Evolutionary conservation across 495 filamentous ascomycete genomes (phyloP), one percentile per base, ranked within the genome.

Genomic region (Daldinia loculata): DNA sequence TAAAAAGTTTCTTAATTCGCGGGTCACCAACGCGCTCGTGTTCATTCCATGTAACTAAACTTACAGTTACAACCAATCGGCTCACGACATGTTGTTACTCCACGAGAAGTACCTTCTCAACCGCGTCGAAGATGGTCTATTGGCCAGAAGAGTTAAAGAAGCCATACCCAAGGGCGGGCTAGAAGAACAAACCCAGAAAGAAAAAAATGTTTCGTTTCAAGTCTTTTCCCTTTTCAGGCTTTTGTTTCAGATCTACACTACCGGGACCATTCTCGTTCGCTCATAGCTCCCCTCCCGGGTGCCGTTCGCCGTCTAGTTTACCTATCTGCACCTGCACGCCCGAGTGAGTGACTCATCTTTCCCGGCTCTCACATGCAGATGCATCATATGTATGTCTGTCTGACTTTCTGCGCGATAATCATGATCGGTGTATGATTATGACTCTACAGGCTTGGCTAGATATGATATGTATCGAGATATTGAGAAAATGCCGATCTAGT

Each of bases 151-250:
- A n/a, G 22, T 19, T 29, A 6, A 45, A 45, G 34, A 30, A 34
- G 30, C 29, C 19, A 58, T 50, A 30, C 38, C 14, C 26, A 52
- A 29, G 14, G 14, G 52, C 38, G 12, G 52, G 12, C 55, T 52
- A 24, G 32, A 67, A 67, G 50, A 61, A 34, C 32, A 26, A 45
- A 64, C 8, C 2, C 9, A 30, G 26, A 51, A 51, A 26, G 22
- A 62, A 26, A 29, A 62, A 63, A 55, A 66, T 34, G 70, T 73
- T 73, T 73, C 66, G 70, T 73, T 73, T 72, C 70, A 73, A 53
- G 65, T 58, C 55, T 22, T 51, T 60, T 32, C 64, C 55, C 61
- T 61, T 61, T 65, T 64, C 27, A 30, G 51, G 45, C 19, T 30
- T 58, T 24, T 48, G 70, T 73, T 73, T 73, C 70, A 73, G 57